Base-by-base conservation (phyloP, 306 rosid genomes). In the Elaeagnus macrophylla region DNA sequence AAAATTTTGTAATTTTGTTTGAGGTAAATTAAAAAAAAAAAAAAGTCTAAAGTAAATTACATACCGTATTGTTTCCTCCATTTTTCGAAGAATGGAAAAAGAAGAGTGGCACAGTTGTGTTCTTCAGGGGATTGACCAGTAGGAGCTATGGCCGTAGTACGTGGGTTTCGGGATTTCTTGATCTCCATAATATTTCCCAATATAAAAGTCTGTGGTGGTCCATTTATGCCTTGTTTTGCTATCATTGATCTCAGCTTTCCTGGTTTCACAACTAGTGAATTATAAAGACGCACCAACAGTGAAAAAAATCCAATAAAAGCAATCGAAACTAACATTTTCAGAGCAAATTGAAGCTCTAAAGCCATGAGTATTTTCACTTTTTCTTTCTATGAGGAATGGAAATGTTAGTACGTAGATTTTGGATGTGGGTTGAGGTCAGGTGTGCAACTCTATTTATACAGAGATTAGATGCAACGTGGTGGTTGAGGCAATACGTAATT, bases 171-270 rank as follows among this genome's bases (percentile, higher is more conserved):
- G 9, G 71, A 52, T 17, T 65, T 67, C 43, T 55, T 49, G 16
- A 79, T 25, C 4, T 25, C 32, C 32, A 25, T 25, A 25, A 25
- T 25, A 25, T 25, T 25, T 25, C 32, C 32, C 5, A 74, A 62
- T 0, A 79, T 54, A 12, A 79, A 46, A 62, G 67, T 17, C 14
- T 80, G 62, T 14, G 74, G 45, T n/a, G 84, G 78, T 19, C 84
- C 84, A 12, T 6, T 71, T 39, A 79, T 74, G 8, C 84, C 75
- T 67, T 78, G 84, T 14, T 71, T 67, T 41, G 47, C 60, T 9
- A 76, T 59, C 54, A 12, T 9, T 14, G 69, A 67, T 1, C 77
- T 56, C 39, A 71, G 66, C 39, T 71, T 60, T n/a, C 51, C 16
- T 8, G 77, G 81, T 58, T 54, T 59, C 35, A 18, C 10, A 51